Evolutionary conservation across 257 asterid genomes (phyloP).

Genomic region (Eucommia ulmoides): DNA sequence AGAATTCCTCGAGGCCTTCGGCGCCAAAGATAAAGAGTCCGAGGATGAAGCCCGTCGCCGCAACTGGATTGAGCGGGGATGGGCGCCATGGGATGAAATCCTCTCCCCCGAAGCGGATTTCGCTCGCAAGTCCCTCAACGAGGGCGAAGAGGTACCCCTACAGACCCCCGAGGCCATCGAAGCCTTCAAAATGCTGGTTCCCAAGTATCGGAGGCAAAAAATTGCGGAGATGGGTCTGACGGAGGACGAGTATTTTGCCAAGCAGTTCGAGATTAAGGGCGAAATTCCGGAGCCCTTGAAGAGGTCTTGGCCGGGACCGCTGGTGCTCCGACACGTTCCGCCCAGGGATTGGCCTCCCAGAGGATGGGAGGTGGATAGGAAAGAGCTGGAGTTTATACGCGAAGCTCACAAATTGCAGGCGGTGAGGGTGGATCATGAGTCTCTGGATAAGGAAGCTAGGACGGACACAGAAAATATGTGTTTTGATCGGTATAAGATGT

Average conservation of each 20-base stretch:
- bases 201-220: conserved; percentile 53
- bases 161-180: conserved; percentile 73
- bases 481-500: conserved; percentile 70
- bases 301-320: conserved; percentile 71
- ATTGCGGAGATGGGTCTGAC: conserved; percentile 69
- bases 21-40: conserved; percentile 70
- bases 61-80: conserved; percentile 92
- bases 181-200: conserved; percentile 71
- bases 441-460: conserved; percentile 41
- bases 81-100: conserved; percentile 99
- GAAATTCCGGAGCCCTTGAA: conserved; percentile 66
- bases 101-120: conserved; percentile 84
- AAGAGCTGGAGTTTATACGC: conserved; percentile 78
- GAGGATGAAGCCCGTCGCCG: conserved; percentile 78
- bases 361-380: conserved; percentile 79
- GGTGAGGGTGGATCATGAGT: conserved; percentile 46
- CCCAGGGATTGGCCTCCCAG: conserved; percentile 98
- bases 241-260: conserved; percentile 71
- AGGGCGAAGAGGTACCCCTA: conserved; percentile 93
- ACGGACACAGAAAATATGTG: conserved; percentile 38
- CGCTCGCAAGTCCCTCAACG: conserved; percentile 75
- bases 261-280: conserved; percentile 87
- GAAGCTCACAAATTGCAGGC: conserved; percentile 54
- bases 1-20: conserved; percentile 49
- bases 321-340: conserved; percentile 61